Conservation (phyloP, 805 yeast genomes). For the Candida tammaniensis region DNA sequence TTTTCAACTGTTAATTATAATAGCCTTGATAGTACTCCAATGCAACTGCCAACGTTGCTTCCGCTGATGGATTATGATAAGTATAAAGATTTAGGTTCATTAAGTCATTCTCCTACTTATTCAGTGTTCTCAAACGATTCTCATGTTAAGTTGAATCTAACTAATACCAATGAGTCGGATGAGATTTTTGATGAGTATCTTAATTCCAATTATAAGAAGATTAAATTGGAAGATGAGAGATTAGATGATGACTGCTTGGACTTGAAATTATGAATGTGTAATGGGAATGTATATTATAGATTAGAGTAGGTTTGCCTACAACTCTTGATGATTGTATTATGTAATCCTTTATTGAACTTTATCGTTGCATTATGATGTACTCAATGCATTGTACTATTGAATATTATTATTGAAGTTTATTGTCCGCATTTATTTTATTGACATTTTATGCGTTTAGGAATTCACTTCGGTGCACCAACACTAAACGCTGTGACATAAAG, state of each 20-base stretch:
- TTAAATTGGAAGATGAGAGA: slow-evolving; percentile 7
- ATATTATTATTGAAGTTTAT: too few relatives aligned
- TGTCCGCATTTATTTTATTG: too few relatives aligned
- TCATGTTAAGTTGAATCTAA: slow-evolving; percentile 7
- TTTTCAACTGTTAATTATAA: slow-evolving; percentile 2
- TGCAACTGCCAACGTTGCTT: slow-evolving; percentile 6
- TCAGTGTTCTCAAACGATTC: slow-evolving; percentile 15
- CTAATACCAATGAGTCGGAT: slow-evolving; percentile 12
- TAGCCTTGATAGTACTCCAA: slow-evolving; percentile 8
- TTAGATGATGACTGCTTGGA: slow-evolving; percentile 6
- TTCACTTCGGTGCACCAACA: too few relatives aligned
- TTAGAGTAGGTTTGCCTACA: too few relatives aligned
- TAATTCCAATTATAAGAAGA: slow-evolving; percentile 9
- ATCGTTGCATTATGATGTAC: too few relatives aligned
- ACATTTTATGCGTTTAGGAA: not conserved
- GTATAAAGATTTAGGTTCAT: slow-evolving; percentile 6
- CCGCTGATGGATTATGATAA: not conserved
- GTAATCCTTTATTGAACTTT: too few relatives aligned
- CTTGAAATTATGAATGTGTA: slow-evolving; percentile 6
- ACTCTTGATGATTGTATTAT: too few relatives aligned
- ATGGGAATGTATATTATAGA: slow-evolving; percentile 11
- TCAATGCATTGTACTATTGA: too few relatives aligned
- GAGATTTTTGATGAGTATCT: slow-evolving; percentile 12
- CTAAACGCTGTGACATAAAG: too few relatives aligned
- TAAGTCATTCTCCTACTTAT: slow-evolving; percentile 15